phyloP scores from a whole-genome alignment of 495 filamentous ascomycete species.

The Aspergillus wentii region DNA sequence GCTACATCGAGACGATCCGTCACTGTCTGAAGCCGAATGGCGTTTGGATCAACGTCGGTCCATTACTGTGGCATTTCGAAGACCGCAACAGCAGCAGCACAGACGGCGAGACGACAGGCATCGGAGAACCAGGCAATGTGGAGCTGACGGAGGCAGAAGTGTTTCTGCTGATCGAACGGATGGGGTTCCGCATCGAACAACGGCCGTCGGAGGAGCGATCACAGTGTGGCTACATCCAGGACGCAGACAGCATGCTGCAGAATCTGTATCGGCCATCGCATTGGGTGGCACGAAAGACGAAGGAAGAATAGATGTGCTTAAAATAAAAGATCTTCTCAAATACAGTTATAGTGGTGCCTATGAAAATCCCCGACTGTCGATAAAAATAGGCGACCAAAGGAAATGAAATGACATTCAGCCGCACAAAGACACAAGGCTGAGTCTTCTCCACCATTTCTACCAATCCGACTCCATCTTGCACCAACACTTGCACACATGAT shows the following conservation, averaged over 20 bases:
- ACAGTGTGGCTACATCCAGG: conserved; percentile 76
- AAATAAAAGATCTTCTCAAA: too few relatives aligned
- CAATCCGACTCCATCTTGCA: too few relatives aligned
- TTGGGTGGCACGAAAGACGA: conserved; percentile 77
- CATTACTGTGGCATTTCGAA: conserved; percentile 87
- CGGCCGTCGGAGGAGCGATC: conserved; percentile 39
- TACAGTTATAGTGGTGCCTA: too few relatives aligned
- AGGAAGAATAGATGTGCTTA: background rate
- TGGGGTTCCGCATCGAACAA: conserved; percentile 72
- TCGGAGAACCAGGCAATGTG: conserved; percentile 77
- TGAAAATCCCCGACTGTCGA: too few relatives aligned
- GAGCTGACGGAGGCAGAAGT: conserved; percentile 89
- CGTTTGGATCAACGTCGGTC: conserved; percentile 84
- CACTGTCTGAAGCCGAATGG: conserved; percentile 76
- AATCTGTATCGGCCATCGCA: conserved; percentile 70
- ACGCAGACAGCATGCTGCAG: conserved; percentile 77
- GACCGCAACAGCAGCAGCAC: conserved; percentile 41
- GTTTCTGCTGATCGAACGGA: conserved; percentile 61
- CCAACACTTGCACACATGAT: too few relatives aligned
- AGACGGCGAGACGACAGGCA: conserved; percentile 36
- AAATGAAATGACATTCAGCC: too few relatives aligned
- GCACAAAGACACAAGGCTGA: too few relatives aligned
- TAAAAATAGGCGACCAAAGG: too few relatives aligned
- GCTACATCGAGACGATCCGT: conserved; percentile 77
- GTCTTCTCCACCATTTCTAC: too few relatives aligned